These are phyloP conservation scores for Suillus variegatus DNA, from an alignment of 768 basidiomycete species.

Conservation along the genomic window DNA sequence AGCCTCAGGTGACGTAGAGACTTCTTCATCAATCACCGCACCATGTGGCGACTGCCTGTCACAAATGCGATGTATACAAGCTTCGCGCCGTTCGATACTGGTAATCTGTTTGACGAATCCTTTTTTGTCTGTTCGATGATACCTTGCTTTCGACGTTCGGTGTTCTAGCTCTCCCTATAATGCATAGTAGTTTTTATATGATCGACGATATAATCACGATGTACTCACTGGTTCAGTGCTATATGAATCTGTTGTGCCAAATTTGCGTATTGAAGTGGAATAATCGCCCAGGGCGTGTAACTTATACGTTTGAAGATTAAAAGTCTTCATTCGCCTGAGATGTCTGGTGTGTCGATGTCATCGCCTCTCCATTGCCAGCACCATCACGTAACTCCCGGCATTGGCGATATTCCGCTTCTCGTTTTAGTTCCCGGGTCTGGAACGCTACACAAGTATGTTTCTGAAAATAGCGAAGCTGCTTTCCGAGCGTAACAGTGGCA, in stretches of 20 bases:
- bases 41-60: not conserved
- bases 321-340: slow-evolving; percentile 8
- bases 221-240: slow-evolving; percentile 31
- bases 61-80: not conserved
- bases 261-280: slow-evolving; percentile 18
- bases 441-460: slow-evolving; percentile 21
- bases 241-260: slow-evolving; percentile 37
- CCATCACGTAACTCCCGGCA: not conserved
- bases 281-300: slow-evolving; percentile 37
- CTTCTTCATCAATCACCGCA: not conserved
- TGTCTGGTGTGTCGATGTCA: not conserved
- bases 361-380: not conserved
- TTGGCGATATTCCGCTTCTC: slow-evolving; percentile 8
- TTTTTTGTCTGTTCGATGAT: slow-evolving; percentile 10
- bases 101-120: not conserved
- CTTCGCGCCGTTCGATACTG: not conserved
- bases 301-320: slow-evolving; percentile 35
- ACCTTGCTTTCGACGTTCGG: slow-evolving; percentile 10
- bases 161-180: slow-evolving; percentile 22
- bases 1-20: not conserved
- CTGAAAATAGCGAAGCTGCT: slow-evolving; percentile 23
- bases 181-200: too few species aligned
- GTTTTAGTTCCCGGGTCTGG: slow-evolving; percentile 18
- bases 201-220: too few species aligned
- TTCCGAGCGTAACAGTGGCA: slow-evolving; percentile 17